Base-by-base conservation (phyloP, 345 rosid genomes). In the Laguncularia racemosa region DNA sequence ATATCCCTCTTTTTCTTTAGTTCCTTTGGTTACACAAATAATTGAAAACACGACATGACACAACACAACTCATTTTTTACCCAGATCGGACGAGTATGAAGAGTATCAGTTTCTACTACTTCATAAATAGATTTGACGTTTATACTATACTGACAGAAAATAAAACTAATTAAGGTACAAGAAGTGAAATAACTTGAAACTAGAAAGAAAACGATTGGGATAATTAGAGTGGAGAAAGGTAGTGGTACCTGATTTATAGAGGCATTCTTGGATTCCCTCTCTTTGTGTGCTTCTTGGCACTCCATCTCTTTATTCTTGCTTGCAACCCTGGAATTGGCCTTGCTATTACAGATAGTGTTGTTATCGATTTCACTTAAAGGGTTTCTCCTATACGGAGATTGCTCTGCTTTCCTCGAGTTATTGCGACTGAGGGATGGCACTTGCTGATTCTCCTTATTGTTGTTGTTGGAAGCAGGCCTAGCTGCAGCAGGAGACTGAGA, bases 361-460 rank as follows among this genome's bases (percentile, higher is more conserved):
- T 84, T 63, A 48, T 89, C 91, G 20, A 81, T 80, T 65, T 92
- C 95, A 16, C 78, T 63, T 61, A 84, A 57, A 1, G 91, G 98
- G 48, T 83, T 89, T 69, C 95, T 81, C 59, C 89, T 73, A 13
- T 66, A 76, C 6, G 96, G 98, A 0, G 96, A 86, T 19, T 76
- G 86, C 17, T 92, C 98, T 0, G 88, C 88, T 76, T 92, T 92
- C 69, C 93, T 76, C 0, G 95, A 84, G 46, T 80, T 65, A 65
- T 56, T 83, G 20, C 89, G 81, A 61, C 92, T 91, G 20, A 84
- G 88, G 10, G 84, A 65, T 46, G 91, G 40, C 40, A 33, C 40
- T 33, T 33, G 78, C 72, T 69, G 84, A 59, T 63, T 72, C 52
- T 67, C 77, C 28, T 57, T 58, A 56, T 45, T 56, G 61, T 33